A percentile compares a stretch with the other conserved stretches of the same genome.
Conservation (phyloP, 2,329 filamentous ascomycete genomes). For the Hypoxylon sp. region DNA sequence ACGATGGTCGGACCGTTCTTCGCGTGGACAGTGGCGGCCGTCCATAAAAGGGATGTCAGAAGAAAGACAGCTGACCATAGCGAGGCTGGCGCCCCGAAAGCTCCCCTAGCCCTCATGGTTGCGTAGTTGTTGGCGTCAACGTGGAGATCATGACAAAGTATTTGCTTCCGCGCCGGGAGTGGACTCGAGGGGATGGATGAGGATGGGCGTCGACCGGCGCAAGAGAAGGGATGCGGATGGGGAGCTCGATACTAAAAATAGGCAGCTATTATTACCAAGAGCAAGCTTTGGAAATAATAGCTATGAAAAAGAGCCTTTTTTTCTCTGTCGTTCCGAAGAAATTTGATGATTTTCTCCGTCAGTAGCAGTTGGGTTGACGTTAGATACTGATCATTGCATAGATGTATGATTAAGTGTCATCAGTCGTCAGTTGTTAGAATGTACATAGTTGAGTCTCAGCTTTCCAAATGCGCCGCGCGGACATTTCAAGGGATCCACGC, state of each 20-base stretch:
- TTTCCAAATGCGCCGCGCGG: conserved; percentile 42
- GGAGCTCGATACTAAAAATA: conserved; percentile 10
- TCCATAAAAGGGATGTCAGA: conserved; percentile 53
- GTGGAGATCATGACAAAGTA: conserved; percentile 62
- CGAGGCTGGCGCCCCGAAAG: conserved; percentile 62
- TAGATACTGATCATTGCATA: conserved; percentile 14
- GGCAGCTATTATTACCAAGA: conserved; percentile 14
- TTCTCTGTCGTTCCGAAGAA: conserved; percentile 6
- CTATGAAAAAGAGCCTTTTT: conserved; percentile 2
- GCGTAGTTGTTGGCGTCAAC: conserved; percentile 52
- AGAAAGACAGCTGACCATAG: conserved; percentile 57
- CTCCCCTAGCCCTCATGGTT: conserved; percentile 69
- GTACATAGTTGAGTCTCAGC: conserved; percentile 40
- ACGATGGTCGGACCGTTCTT: conserved; percentile 78
- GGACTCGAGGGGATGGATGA: conserved; percentile 8
- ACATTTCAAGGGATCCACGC: conserved; percentile 28
- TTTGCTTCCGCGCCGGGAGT: conserved; percentile 11
- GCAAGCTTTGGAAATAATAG: neutral
- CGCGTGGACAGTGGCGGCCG: conserved; percentile 58
- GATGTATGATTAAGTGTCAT: conserved; percentile 38
- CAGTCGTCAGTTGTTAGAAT: conserved; percentile 17
- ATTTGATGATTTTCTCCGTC: conserved; percentile 14
- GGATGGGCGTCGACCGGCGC: conserved; percentile 11
- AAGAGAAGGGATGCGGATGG: conserved; percentile 15
- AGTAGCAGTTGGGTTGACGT: conserved; percentile 13